phyloP scores from a whole-genome alignment of 2,329 filamentous ascomycete genomes.

The Pseudogymnoascus sp. region DNA sequence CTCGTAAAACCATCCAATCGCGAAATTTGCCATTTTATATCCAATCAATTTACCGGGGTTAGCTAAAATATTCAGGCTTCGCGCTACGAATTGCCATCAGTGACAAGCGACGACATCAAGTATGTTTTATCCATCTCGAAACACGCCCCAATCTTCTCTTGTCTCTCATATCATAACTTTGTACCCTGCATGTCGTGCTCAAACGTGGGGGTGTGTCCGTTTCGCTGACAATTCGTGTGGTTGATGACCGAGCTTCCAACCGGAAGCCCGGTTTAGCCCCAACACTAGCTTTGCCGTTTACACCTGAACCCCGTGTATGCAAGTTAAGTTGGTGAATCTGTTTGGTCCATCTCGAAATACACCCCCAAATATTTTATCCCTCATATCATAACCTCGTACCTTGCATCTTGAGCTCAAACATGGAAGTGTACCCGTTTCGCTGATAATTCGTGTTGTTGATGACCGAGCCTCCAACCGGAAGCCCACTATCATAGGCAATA shows the following conservation, averaged over 20 bases:
- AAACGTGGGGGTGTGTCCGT: neutral
- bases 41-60: too few species aligned
- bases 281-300: neutral
- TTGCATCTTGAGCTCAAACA: neutral
- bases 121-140: too few species aligned
- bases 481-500: neutral
- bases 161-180: neutral
- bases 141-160: too few species aligned
- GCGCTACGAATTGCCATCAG: too few species aligned
- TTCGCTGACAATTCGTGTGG: neutral
- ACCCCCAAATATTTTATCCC: too few species aligned
- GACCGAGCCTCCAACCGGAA: neutral
- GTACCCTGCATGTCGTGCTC: neutral
- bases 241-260: neutral
- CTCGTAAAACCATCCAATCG: too few species aligned
- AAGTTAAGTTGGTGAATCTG: neutral
- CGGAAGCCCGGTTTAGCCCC: neutral
- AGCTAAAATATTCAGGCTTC: too few species aligned
- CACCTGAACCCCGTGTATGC: neutral
- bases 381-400: neutral
- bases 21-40: too few species aligned
- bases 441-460: neutral
- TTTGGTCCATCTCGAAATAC: too few species aligned
- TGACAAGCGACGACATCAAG: too few species aligned
- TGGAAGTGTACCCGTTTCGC: neutral